A percentile compares a stretch with the other conserved stretches of the same genome.
Evolutionary conservation across 495 filamentous ascomycete genomes (phyloP).

Genomic region (Sporormia fimetaria): DNA sequence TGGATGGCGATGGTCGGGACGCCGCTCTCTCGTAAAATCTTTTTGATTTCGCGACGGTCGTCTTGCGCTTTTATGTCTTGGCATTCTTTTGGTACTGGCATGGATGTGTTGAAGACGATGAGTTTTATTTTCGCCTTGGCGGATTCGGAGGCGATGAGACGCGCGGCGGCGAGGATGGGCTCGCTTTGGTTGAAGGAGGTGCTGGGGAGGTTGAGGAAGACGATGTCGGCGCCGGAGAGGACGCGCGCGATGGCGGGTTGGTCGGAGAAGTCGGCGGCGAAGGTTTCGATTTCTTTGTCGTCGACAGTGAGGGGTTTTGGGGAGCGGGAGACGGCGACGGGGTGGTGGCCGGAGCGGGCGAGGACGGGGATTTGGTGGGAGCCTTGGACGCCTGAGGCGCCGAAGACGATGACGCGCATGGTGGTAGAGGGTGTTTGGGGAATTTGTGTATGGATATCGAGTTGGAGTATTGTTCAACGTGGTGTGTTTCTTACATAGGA

Average conservation of each 20-base stretch:
- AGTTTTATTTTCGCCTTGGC: conserved; percentile 8
- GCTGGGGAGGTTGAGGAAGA: conserved; percentile 17
- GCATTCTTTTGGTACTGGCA: conserved; percentile 10
- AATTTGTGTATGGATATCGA: neutral
- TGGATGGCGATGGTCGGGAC: conserved; percentile 17
- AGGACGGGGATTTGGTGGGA: conserved; percentile 16
- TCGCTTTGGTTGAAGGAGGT: conserved; percentile 17
- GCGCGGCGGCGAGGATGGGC: conserved; percentile 11
- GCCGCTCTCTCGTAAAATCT: conserved; percentile 7
- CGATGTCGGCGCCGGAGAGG: conserved; percentile 7
- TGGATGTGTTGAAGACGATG: conserved; percentile 19
- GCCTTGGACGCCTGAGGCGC: conserved; percentile 20
- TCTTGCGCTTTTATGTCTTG: conserved; percentile 20
- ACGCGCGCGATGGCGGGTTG: neutral
- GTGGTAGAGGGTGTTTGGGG: no score
- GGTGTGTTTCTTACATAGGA: no score
- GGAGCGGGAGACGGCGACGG: conserved; percentile 14
- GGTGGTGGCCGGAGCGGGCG: conserved; percentile 11
- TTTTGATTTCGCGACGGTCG: conserved; percentile 16
- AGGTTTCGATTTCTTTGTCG: conserved; percentile 8
- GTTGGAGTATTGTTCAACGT: no score
- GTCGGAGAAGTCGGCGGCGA: conserved; percentile 16
- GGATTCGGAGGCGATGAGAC: conserved; percentile 3
- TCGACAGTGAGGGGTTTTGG: conserved; percentile 12
- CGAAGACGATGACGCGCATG: conserved; percentile 20